Conservation (phyloP, 1,284 basidiomycete genomes). For the Irpex sp. region DNA sequence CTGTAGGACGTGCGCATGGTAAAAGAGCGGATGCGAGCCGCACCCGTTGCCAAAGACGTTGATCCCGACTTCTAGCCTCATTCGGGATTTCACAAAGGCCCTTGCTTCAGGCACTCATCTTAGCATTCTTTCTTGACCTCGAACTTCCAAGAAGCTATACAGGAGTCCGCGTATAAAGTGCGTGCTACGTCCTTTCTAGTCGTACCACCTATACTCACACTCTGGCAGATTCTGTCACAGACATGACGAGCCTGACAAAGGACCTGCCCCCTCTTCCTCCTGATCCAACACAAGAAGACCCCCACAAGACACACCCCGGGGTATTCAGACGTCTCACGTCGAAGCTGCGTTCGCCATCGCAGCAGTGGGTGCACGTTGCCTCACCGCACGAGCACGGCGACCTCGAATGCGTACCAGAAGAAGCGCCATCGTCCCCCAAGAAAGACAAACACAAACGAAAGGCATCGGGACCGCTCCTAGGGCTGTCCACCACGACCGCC, state of each 20-base stretch:
- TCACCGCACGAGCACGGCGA: not conserved
- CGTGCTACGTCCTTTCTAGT: not conserved
- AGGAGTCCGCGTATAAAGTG: not conserved
- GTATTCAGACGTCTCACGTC: conserved; percentile 12
- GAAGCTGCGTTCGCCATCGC: conserved; percentile 10
- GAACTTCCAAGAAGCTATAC: not conserved
- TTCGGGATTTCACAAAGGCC: not conserved
- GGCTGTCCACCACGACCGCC: conserved; percentile 11
- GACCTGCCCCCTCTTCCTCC: conserved; percentile 10
- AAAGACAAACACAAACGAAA: conserved; percentile 11
- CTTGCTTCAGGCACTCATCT: not conserved
- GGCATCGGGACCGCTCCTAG: conserved; percentile 14
- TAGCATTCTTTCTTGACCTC: not conserved
- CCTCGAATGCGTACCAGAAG: not conserved
- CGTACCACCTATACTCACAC: not conserved
- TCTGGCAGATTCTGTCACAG: not conserved
- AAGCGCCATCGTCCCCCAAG: not conserved
- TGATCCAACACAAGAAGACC: not conserved
- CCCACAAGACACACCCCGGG: conserved; percentile 1
- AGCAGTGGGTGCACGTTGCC: conserved; percentile 5
- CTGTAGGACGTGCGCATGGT: not conserved
- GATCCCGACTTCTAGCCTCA: not conserved
- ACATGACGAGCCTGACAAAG: conserved; percentile 10
- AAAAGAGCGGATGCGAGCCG: not conserved
- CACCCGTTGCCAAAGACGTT: not conserved